phyloP scores from a whole-genome alignment of 2,329 filamentous ascomycete genomes.

The Fusarium buharicum region DNA sequence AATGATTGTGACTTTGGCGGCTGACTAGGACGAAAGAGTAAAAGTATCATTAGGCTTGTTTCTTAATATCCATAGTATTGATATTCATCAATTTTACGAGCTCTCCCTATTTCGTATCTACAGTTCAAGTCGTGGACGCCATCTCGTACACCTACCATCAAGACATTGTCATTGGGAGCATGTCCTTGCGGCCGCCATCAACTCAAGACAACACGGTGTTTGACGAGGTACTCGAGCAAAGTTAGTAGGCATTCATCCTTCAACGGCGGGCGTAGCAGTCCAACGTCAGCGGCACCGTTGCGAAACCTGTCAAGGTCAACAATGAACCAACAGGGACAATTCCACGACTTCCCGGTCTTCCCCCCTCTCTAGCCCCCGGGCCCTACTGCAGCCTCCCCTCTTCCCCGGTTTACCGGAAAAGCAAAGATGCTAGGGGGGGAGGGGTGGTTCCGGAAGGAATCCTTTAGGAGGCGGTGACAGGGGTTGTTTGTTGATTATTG shows the following conservation, averaged over 20 bases:
- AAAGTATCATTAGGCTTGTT: conserved; percentile 4
- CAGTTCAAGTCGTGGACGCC: not conserved
- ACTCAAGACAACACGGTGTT: not conserved
- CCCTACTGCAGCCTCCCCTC: conserved; percentile 34
- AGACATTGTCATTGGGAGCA: not conserved
- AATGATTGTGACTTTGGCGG: conserved; percentile 6
- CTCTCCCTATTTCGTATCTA: not conserved
- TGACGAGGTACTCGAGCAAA: not conserved
- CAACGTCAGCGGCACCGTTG: conserved; percentile 32
- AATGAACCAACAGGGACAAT: conserved; percentile 32
- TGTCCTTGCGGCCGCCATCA: not conserved
- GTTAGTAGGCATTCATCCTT: not conserved
- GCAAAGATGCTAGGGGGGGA: conserved; percentile 11
- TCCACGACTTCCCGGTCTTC: conserved; percentile 29
- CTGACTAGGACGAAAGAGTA: conserved; percentile 4
- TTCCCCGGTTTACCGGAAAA: conserved; percentile 22
- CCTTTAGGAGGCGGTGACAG: conserved; percentile 30
- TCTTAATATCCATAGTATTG: not conserved
- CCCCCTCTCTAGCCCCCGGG: conserved; percentile 19
- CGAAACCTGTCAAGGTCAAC: conserved; percentile 13
- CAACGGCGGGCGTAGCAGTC: conserved; percentile 19
- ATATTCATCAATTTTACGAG: not conserved
- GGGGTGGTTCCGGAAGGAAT: not conserved
- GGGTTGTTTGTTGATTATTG: not conserved
- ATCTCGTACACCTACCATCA: not conserved